Evolutionary conservation across 2,329 filamentous ascomycete genomes (phyloP).

Genomic region (Gyromitra esculenta): DNA sequence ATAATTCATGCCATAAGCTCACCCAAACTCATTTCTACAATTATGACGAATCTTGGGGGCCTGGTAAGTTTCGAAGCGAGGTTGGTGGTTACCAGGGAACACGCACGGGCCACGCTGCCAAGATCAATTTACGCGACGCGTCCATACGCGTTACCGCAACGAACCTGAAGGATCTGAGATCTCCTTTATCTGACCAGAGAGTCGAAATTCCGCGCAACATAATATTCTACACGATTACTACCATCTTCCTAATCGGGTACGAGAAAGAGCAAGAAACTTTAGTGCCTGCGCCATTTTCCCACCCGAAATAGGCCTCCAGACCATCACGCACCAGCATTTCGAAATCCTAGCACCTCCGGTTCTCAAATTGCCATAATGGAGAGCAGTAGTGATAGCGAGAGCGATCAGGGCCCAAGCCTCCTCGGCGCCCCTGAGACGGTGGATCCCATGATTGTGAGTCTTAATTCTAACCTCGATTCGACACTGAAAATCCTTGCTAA

Average conservation of each 20-base stretch:
- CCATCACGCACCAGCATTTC: background rate
- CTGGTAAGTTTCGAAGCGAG: background rate
- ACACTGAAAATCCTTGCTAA: constrained; percentile 23
- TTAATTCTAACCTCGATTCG: background rate
- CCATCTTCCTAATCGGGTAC: background rate
- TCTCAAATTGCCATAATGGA: constrained; percentile 23
- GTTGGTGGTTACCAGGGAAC: background rate
- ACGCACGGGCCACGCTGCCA: constrained; percentile 25
- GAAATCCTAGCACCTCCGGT: background rate
- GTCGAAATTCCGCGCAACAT: background rate
- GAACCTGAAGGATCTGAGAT: background rate
- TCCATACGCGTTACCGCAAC: constrained; percentile 23
- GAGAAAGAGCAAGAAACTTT: background rate
- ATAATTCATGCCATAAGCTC: too few species aligned
- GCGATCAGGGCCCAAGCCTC: constrained; percentile 13
- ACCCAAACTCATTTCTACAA: background rate
- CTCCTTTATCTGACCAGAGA: background rate
- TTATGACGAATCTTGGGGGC: background rate
- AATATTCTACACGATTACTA: background rate
- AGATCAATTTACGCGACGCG: constrained; percentile 49
- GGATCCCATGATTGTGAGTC: constrained; percentile 50
- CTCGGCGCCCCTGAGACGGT: constrained; percentile 46
- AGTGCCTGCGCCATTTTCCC: background rate
- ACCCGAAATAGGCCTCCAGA: background rate
- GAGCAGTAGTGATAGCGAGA: constrained; percentile 24